Evolutionary conservation across 2,329 filamentous ascomycete genomes (phyloP).

Genomic region (Pseudogymnoascus verrucosus): DNA sequence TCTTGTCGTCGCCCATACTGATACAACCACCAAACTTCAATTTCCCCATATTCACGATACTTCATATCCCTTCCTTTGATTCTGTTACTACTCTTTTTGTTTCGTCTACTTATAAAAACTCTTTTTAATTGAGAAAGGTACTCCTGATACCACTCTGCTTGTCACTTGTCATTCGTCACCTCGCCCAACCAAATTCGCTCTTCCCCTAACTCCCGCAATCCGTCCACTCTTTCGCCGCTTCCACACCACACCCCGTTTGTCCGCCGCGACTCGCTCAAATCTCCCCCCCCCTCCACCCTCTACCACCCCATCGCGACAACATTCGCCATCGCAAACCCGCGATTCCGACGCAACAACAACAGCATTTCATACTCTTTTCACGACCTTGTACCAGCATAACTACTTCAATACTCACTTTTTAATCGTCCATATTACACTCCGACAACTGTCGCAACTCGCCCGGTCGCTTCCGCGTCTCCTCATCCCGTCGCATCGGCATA

Average conservation of each 20-base stretch:
- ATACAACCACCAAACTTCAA: neutral
- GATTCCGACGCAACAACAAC: neutral
- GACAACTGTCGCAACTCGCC: neutral
- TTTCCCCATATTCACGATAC: neutral
- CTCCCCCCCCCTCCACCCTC: slow-evolving; percentile 17
- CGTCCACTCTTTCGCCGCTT: neutral
- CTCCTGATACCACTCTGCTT: neutral
- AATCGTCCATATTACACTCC: slow-evolving; percentile 15
- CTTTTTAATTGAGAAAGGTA: neutral
- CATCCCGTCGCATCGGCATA: neutral
- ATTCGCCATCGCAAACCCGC: neutral
- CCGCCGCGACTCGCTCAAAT: slow-evolving; percentile 24
- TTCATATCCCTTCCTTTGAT: neutral
- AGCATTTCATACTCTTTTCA: neutral
- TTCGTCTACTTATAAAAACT: neutral
- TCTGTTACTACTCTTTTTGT: neutral
- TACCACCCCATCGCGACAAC: slow-evolving; percentile 14
- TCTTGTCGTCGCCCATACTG: neutral
- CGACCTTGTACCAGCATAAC: neutral
- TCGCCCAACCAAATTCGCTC: slow-evolving; percentile 6
- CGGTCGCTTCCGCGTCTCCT: neutral
- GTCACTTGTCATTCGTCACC: slow-evolving; percentile 2
- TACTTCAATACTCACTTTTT: slow-evolving; percentile 10
- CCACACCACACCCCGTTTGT: slow-evolving; percentile 25
- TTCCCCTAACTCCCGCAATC: neutral